Base-by-base conservation (phyloP, 2,329 filamentous ascomycete genomes). In the Furcasterigmium sp. region DNA sequence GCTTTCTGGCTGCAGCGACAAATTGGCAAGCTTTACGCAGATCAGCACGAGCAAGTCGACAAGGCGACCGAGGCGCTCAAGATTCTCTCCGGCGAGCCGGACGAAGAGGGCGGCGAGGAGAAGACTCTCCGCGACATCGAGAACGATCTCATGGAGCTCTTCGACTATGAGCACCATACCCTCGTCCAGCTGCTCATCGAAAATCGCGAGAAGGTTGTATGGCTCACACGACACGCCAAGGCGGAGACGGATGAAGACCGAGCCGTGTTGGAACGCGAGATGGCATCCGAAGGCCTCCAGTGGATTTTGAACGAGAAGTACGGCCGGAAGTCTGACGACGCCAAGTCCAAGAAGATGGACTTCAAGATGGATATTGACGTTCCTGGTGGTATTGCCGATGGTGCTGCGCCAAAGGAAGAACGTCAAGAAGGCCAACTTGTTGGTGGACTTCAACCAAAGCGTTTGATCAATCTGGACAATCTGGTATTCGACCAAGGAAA, bases 401-500 rank as follows among this genome's bases (percentile, higher is more conserved):
- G 29, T 14, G 26, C 48, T 14, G 26, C 61, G 2, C 56, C 67
- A 20, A 78, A 75, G 58, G 53, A 62, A 60, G 78, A 85, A 48
- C 75, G 76, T 37, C 62, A 70, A 18, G 85, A 89, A 39, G 84
- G 82, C 41, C 78, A 79, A 41, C 70, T 95, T 17, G 76, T 90
- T 25, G 88, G 91, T 43, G 90, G 89, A 13, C 72, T 98, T 29
- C 87, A 93, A 56, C 93, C 94, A 3, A 84, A 84, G 53, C 88
- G 87, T 59, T 70, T 89, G 36, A 89, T 98, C 61, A 97, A 97
- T 60, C 73, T 98, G 41, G 91, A 98, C 45, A 97, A 97, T 56
- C 79, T 98, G 26, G 79, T 96, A 30, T 98, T 98, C 60, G 93
- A 97, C 54, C 91, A 97, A 65, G 93, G 93, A 42, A 98, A 97